These are phyloP conservation scores for Staphylotrichum tortipilum DNA, from an alignment of 495 filamentous ascomycete genomes.

Conservation along the genomic window DNA sequence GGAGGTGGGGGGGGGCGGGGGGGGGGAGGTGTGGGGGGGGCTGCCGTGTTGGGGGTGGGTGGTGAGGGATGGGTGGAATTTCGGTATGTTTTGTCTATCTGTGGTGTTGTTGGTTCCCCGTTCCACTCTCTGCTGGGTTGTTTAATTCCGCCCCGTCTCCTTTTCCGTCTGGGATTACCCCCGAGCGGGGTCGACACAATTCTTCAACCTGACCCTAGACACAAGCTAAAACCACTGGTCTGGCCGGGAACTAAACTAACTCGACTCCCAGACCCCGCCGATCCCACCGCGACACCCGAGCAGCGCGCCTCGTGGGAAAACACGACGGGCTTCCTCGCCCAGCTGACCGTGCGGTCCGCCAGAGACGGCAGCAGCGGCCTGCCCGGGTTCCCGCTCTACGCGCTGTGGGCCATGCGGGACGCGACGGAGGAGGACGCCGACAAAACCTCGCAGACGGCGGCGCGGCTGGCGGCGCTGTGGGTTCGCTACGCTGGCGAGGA, in stretches of 20 bases:
- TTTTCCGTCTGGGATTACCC: too few species aligned
- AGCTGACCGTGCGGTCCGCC: slow-evolving; percentile 11
- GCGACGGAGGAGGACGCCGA: slow-evolving; percentile 13
- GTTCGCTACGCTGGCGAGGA: slow-evolving; percentile 8
- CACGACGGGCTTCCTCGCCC: slow-evolving; percentile 13
- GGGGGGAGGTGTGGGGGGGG: slow-evolving; percentile 8
- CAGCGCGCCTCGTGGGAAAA: slow-evolving; percentile 6
- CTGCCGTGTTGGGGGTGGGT: slow-evolving; percentile 8
- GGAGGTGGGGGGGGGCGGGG: neutral
- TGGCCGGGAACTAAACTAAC: neutral
- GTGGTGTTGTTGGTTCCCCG: too few species aligned
- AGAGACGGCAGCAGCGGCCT: neutral
- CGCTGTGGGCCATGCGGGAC: slow-evolving; percentile 9
- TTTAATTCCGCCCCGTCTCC: too few species aligned
- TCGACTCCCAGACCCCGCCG: neutral
- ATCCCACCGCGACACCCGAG: neutral
- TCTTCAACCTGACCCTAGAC: too few species aligned
- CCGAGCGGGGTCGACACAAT: too few species aligned
- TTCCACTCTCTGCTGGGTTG: neutral
- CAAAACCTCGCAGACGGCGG: neutral
- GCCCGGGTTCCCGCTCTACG: slow-evolving; percentile 13
- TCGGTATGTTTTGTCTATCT: slow-evolving; percentile 5
- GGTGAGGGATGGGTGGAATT: slow-evolving; percentile 9
- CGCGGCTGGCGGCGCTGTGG: slow-evolving; percentile 17
- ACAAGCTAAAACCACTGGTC: neutral